Evolutionary conservation across 108 stramenopile species (phyloP).

Genomic region (Cyclotella sp.): DNA sequence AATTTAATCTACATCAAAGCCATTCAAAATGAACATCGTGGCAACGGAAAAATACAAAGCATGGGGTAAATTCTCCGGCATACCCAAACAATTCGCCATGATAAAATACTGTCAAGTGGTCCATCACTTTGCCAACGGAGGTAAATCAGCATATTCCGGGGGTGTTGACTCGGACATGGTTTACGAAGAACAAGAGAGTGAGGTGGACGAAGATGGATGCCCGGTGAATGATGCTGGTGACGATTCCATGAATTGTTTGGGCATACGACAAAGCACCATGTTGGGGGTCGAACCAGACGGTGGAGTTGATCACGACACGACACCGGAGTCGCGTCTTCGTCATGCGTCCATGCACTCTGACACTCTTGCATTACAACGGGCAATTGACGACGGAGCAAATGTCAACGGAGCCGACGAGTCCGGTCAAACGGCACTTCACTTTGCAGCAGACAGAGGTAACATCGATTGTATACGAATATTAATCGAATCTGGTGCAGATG

Average conservation of each 20-base stretch:
- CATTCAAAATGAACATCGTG: constrained; percentile 63
- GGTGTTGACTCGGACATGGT: constrained; percentile 39
- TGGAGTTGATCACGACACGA: constrained; percentile 29
- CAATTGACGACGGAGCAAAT: constrained; percentile 43
- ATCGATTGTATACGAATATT: constrained; percentile 65
- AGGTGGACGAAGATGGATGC: constrained; percentile 60
- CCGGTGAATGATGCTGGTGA: constrained; percentile 54
- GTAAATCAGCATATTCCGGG: constrained; percentile 20
- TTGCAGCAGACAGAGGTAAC: constrained; percentile 76
- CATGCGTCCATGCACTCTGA: constrained; percentile 61
- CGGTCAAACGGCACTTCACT: constrained; percentile 82
- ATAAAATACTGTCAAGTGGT: constrained; percentile 72
- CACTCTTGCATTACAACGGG: constrained; percentile 27
- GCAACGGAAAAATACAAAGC: constrained; percentile 74
- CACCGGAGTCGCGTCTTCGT: constrained; percentile 46
- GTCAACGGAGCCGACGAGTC: constrained; percentile 60
- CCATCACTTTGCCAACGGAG: constrained; percentile 48
- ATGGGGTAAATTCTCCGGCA: constrained; percentile 66
- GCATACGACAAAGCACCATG: constrained; percentile 45
- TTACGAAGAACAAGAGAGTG: constrained; percentile 49
- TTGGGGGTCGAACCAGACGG: constrained; percentile 7
- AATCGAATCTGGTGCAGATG: constrained; percentile 68
- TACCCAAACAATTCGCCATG: constrained; percentile 43
- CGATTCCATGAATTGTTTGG: constrained; percentile 37
- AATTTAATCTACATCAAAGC: constrained; percentile 11